Evolutionary conservation across 2,329 filamentous ascomycete species (phyloP).

Genomic region (Stemphylium beticola): DNA sequence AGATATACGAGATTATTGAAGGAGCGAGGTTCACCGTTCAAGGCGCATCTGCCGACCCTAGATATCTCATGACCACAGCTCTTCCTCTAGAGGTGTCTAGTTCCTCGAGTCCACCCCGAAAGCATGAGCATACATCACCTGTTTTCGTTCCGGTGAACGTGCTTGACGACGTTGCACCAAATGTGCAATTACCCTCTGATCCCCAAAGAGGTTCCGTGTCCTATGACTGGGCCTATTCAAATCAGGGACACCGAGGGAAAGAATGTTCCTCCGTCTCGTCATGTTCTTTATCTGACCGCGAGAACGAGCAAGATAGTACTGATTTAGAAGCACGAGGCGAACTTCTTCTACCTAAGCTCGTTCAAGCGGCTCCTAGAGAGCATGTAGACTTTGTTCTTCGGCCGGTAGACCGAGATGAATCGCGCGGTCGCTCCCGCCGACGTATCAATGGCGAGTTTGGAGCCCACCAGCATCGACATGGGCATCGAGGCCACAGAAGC

Average conservation of each 20-base stretch:
- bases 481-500: conserved; percentile 16
- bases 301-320: conserved; percentile 8
- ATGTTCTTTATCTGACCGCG: conserved; percentile 11
- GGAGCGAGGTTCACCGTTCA: conserved; percentile 46
- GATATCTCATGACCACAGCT: conserved; percentile 26
- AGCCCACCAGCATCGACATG: conserved; percentile 17
- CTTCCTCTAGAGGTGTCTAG: conserved; percentile 30
- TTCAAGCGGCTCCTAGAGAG: conserved; percentile 30
- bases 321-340: conserved; percentile 27
- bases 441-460: conserved; percentile 12
- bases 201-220: conserved; percentile 23
- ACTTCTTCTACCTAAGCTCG: conserved; percentile 28
- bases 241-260: neutral
- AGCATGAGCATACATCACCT: neutral
- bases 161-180: conserved; percentile 4
- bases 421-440: conserved; percentile 30
- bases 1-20: conserved; percentile 51
- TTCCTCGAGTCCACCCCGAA: conserved; percentile 7
- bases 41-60: conserved; percentile 34
- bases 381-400: conserved; percentile 42
- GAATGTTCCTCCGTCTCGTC: conserved; percentile 13
- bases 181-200: conserved; percentile 4
- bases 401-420: conserved; percentile 30
- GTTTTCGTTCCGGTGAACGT: neutral
- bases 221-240: conserved; percentile 39